Evolutionary conservation across 495 filamentous ascomycete species (phyloP).

Genomic region (Amorphotheca resinae): DNA sequence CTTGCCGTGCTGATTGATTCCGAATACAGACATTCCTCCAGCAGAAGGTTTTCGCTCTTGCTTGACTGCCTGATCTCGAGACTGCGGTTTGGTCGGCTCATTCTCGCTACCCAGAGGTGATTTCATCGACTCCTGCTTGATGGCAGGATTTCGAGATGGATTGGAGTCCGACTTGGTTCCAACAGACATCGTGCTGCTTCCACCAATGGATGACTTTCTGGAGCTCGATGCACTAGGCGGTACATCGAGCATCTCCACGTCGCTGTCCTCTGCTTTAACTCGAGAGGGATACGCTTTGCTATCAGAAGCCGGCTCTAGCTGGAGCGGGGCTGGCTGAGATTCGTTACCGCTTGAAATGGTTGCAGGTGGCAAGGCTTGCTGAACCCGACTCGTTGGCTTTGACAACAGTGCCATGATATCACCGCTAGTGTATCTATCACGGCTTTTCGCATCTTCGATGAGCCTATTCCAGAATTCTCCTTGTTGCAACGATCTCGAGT

Average conservation of each 20-base stretch:
- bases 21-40: not conserved
- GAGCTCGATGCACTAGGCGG: slow-evolving; percentile 22
- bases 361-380: slow-evolving; percentile 15
- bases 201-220: slow-evolving; percentile 11
- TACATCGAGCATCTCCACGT: slow-evolving; percentile 44
- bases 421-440: slow-evolving; percentile 65
- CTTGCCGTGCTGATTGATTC: slow-evolving; percentile 15
- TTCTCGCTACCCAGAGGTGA: not conserved
- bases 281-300: not conserved
- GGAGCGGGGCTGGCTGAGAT: not conserved
- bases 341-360: not conserved
- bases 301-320: not conserved
- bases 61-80: not conserved
- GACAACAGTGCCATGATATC: slow-evolving; percentile 39
- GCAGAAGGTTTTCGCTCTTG: not conserved
- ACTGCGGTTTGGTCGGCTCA: not conserved
- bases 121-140: slow-evolving; percentile 10
- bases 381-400: slow-evolving; percentile 22
- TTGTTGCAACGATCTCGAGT: slow-evolving; percentile 70
- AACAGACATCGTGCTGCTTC: slow-evolving; percentile 7
- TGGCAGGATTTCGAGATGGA: slow-evolving; percentile 18
- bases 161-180: not conserved
- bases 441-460: slow-evolving; percentile 61
- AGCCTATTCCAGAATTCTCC: slow-evolving; percentile 84
- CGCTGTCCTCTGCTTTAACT: slow-evolving; percentile 27